Conservation (phyloP, 2,329 filamentous ascomycete genomes). For the Dactylellina drechsleri region DNA sequence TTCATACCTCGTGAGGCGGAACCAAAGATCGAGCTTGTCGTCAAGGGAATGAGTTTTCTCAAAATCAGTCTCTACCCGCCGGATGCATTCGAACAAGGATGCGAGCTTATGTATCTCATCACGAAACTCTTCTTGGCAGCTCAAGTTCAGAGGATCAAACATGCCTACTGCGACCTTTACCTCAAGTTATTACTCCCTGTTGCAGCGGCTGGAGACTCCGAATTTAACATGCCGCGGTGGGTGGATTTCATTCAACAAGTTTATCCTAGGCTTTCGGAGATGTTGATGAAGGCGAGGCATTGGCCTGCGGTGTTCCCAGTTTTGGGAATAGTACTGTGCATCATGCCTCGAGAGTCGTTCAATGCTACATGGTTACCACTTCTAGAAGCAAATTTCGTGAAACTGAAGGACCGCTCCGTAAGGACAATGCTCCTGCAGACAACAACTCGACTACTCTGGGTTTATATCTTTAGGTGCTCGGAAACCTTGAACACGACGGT, state of each 20-base stretch:
- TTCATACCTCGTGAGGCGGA: slow-evolving; percentile 80
- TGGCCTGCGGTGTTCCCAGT: slow-evolving; percentile 90
- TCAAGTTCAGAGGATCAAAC: slow-evolving; percentile 89
- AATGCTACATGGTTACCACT: slow-evolving; percentile 86
- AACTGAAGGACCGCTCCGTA: slow-evolving; percentile 82
- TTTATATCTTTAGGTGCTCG: slow-evolving; percentile 85
- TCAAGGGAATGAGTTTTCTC: slow-evolving; percentile 91
- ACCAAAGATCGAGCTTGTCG: slow-evolving; percentile 82
- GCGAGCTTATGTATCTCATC: slow-evolving; percentile 84
- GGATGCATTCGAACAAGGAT: slow-evolving; percentile 83
- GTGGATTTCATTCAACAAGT: slow-evolving; percentile 82
- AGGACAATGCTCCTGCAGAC: slow-evolving; percentile 85
- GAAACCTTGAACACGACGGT: slow-evolving; percentile 75
- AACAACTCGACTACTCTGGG: slow-evolving; percentile 90
- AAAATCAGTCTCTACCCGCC: slow-evolving; percentile 77
- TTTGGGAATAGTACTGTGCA: slow-evolving; percentile 85
- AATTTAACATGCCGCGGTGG: slow-evolving; percentile 86
- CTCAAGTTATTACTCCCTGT: slow-evolving; percentile 87
- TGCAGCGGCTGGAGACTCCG: slow-evolving; percentile 79
- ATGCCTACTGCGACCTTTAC: slow-evolving; percentile 91
- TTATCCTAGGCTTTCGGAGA: slow-evolving; percentile 79
- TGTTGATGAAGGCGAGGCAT: slow-evolving; percentile 90
- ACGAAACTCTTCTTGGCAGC: slow-evolving; percentile 84
- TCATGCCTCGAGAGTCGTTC: slow-evolving; percentile 85
- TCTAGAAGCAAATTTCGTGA: slow-evolving; percentile 72